A percentile compares a stretch with the other conserved stretches of the same genome.
These are phyloP conservation scores for Gautieria morchelliformis DNA, from an alignment of 768 basidiomycete species.

Conservation along the genomic window DNA sequence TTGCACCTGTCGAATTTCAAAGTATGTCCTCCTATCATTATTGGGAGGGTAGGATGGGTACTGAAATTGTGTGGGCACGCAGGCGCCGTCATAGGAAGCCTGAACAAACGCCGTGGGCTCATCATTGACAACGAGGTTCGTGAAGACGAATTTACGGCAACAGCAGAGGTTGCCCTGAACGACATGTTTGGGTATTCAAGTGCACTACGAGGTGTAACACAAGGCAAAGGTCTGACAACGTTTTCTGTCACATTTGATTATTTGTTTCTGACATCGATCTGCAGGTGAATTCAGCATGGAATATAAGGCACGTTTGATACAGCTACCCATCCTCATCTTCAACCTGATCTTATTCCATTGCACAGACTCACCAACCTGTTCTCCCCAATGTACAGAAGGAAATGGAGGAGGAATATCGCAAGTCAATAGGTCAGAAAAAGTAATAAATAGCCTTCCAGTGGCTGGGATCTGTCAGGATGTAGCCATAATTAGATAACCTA, in stretches of 20 bases:
- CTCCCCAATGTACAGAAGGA: constrained; percentile 82
- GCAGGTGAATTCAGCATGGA: constrained; percentile 38
- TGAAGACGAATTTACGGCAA: constrained; percentile 91
- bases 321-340: not conserved
- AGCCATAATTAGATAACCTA: not conserved
- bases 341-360: not conserved
- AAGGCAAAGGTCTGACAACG: constrained; percentile 89
- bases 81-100: constrained; percentile 86
- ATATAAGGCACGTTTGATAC: constrained; percentile 43
- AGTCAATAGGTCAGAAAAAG: constrained; percentile 67
- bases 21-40: constrained; percentile 33
- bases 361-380: constrained; percentile 70
- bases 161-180: constrained; percentile 88
- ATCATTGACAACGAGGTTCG: constrained; percentile 94
- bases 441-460: constrained; percentile 23
- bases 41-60: not conserved
- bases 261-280: not conserved
- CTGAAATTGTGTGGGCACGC: not conserved
- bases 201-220: constrained; percentile 85
- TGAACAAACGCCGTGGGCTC: constrained; percentile 87
- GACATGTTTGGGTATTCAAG: constrained; percentile 99
- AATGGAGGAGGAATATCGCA: constrained; percentile 77
- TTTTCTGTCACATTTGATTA: constrained; percentile 43
- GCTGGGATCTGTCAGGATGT: not conserved
- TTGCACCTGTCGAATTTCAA: constrained; percentile 95